Evolutionary conservation across 441 rosid species (phyloP).

Genomic region (Viola pubescens): DNA sequence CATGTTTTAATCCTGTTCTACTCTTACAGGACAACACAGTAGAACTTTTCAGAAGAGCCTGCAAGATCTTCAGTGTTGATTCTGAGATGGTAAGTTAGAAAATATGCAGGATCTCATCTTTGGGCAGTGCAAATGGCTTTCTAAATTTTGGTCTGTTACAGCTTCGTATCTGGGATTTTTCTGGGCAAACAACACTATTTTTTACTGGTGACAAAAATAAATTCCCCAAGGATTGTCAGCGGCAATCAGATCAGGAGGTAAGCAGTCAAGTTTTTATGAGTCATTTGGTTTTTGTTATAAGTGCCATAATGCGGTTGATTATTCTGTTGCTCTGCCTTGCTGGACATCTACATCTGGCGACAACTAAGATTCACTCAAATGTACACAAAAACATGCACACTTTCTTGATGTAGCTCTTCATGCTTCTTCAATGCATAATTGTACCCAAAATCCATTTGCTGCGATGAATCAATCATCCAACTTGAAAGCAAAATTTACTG

Average conservation of each 20-base stretch:
- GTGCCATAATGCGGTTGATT: too few relatives aligned
- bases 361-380: too few relatives aligned
- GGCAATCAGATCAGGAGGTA: slow-evolving; percentile 50
- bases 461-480: too few relatives aligned
- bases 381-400: too few relatives aligned
- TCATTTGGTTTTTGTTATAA: too few relatives aligned
- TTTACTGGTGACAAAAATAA: slow-evolving; percentile 34
- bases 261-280: neutral
- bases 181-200: slow-evolving; percentile 46
- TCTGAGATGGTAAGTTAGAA: slow-evolving; percentile 38
- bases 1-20: neutral
- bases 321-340: too few relatives aligned
- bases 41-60: slow-evolving; percentile 55
- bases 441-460: too few relatives aligned
- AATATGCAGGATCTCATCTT: slow-evolving; percentile 5
- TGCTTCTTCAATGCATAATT: too few relatives aligned
- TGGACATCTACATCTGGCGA: too few relatives aligned
- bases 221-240: slow-evolving; percentile 25
- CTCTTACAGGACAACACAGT: slow-evolving; percentile 48
- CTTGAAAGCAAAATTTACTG: too few relatives aligned
- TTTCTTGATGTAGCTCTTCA: too few relatives aligned
- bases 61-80: slow-evolving; percentile 44
- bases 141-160: slow-evolving; percentile 27
- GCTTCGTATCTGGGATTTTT: slow-evolving; percentile 63
- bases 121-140: neutral